phyloP scores from a whole-genome alignment of 2,329 filamentous ascomycete genomes.

The Cercospora sp. region DNA sequence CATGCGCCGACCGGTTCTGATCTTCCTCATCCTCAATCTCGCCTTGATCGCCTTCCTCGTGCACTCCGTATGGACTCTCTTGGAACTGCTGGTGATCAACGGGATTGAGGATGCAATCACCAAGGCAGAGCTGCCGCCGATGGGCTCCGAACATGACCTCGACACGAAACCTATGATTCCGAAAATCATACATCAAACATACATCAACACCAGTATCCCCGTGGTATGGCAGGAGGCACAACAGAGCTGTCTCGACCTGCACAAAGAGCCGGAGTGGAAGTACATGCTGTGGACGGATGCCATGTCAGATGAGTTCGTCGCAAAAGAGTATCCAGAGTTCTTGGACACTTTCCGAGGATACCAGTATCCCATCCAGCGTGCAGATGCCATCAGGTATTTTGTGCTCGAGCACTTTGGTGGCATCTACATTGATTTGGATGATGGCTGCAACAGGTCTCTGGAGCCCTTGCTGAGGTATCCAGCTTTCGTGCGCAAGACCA shows the following conservation, averaged over 20 bases:
- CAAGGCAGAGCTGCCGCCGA: slow-evolving; percentile 64
- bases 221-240: slow-evolving; percentile 65
- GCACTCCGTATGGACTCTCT: slow-evolving; percentile 67
- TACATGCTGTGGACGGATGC: slow-evolving; percentile 82
- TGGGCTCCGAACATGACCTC: slow-evolving; percentile 54
- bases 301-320: slow-evolving; percentile 69
- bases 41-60: slow-evolving; percentile 64
- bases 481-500: slow-evolving; percentile 69
- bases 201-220: slow-evolving; percentile 69
- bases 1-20: slow-evolving; percentile 61
- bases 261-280: slow-evolving; percentile 61
- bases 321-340: slow-evolving; percentile 71
- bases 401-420: slow-evolving; percentile 74
- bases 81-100: slow-evolving; percentile 68
- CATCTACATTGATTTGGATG: slow-evolving; percentile 78
- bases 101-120: slow-evolving; percentile 66
- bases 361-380: slow-evolving; percentile 72
- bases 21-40: slow-evolving; percentile 66
- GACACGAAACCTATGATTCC: slow-evolving; percentile 62
- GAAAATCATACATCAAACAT: slow-evolving; percentile 77
- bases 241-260: slow-evolving; percentile 64
- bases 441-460: slow-evolving; percentile 65
- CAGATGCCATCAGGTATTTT: slow-evolving; percentile 76
- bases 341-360: slow-evolving; percentile 70
- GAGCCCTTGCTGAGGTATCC: slow-evolving; percentile 66